Evolutionary conservation across 306 rosid genomes (phyloP), one percentile per base, ranked within the genome.

Genomic region (Chamaecrista fasciculata): DNA sequence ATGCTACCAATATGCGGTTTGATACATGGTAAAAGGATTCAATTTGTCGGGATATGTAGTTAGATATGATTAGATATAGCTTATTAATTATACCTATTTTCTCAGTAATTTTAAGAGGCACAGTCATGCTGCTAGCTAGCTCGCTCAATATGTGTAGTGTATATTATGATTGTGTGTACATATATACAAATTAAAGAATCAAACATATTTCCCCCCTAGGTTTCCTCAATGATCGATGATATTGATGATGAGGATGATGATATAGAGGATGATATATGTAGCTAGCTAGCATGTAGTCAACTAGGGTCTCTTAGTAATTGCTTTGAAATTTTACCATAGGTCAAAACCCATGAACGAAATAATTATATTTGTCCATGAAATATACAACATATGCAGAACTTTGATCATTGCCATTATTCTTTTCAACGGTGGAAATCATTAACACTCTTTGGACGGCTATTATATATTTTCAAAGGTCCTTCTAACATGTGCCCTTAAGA

Each of bases 1-100:
- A 58, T 72, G 53, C 53, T 57, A 50, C 29, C 75, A 58, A 61
- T 33, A 29, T 29, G 2, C 61, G 69, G 63, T 55, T 75, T 78
- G 25, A 64, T n/a, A n/a, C n/a, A 66, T 60, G 40, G 37, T 69
- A 53, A 76, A 69, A 28, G 31, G 67, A 66, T 70, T 75, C 76
- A 56, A 53, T 67, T 70, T 83, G 82, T 80, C 83, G 78, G 75
- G 15, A 78, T n/a, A n/a, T 39, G 86, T 73, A 65, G 79, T 74
- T 42, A 48, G 50, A 60, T 46, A 6, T 66, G 3, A 8, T 24
- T 43, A n/a, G n/a, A n/a, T n/a, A n/a, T n/a, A n/a, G n/a, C n/a
- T n/a, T n/a, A n/a, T n/a, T n/a, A n/a, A n/a, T n/a, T n/a, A n/a
- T 40, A 59, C 76, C 46, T 64, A 14, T 26, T 46, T 77, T 42